Base-by-base conservation (phyloP, 768 basidiomycete species). In the Lentinula raphanica region DNA sequence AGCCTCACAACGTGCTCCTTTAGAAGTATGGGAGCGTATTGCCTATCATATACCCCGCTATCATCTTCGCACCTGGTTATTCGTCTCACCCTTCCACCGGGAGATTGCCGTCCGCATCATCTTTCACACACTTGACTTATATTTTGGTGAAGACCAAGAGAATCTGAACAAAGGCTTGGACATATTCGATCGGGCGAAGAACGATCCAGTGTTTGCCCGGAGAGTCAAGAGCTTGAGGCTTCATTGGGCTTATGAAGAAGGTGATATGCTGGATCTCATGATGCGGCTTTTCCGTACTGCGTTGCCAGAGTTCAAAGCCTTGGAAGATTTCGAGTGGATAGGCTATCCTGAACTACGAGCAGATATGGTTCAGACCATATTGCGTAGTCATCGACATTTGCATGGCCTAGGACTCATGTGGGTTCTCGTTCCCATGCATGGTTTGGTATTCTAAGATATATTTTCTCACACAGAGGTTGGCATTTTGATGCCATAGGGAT, bases 401-500 rank as follows among this genome's bases (percentile, higher is more conserved):
- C 77, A 76, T 15, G 74, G 79, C 6, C 74, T 88, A 5, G 86
- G 85, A 15, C 77, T 86, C 27, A 83, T 88, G 78, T 82, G 68
- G 55, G 71, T 70, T 15, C 7, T 35, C 49, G 13, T 19, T 31
- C 17, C 32, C 54, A 40, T 32, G 8, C 44, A n/a, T 25, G 40
- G 15, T 44, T 13, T 21, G 39, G 23, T 35, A 35, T 8, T 35
- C 32, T 35, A 13, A 35, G 13, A 8, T 13, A 35, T 13, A 35
- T 5, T 21, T 13, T 49, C n/a, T 42, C 40, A 23, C 40, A 23
- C 60, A 83, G 82, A 45, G 86, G 86, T 1, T 88, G 84, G 83
- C 86, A 88, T 68, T 88, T 88, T 62, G 86, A 87, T 62, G 85
- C 85, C 12, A 81, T 82, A 11, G 85, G 85, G 36, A 84, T 87